phyloP scores from a whole-genome alignment of 441 rosid genomes.

The Pelargonium exstipulatum region DNA sequence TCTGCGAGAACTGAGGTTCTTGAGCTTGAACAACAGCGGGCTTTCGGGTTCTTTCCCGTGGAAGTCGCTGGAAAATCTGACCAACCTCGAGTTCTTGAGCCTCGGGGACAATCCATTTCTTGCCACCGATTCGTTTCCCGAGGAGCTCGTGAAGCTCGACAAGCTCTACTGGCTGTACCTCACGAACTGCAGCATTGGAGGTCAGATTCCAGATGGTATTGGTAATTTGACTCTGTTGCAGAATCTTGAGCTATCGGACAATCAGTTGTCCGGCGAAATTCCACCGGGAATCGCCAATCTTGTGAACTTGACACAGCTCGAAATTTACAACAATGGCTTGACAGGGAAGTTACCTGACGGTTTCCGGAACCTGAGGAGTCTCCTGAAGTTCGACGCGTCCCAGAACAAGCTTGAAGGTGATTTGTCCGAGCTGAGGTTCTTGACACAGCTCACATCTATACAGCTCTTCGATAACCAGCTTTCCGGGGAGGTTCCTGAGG shows the following conservation, averaged over 20 bases:
- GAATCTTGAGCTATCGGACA: slow-evolving; percentile 53
- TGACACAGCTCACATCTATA: slow-evolving; percentile 37
- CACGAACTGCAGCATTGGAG: slow-evolving; percentile 47
- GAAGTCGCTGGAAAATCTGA: slow-evolving; percentile 39
- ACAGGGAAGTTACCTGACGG: slow-evolving; percentile 48
- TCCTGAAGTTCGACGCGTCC: slow-evolving; percentile 44
- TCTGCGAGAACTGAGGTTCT: slow-evolving; percentile 29
- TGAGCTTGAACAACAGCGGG: slow-evolving; percentile 46
- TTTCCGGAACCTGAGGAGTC: slow-evolving; percentile 37
- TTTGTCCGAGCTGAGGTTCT: slow-evolving; percentile 40
- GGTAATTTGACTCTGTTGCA: slow-evolving; percentile 32
- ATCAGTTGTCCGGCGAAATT: slow-evolving; percentile 38
- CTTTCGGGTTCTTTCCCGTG: slow-evolving; percentile 50
- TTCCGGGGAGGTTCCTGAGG: slow-evolving; percentile 48
- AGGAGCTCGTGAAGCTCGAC: slow-evolving; percentile 35
- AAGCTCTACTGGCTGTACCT: slow-evolving; percentile 47
- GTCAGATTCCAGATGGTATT: slow-evolving; percentile 47
- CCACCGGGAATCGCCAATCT: slow-evolving; percentile 41
- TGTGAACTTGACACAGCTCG: slow-evolving; percentile 37
- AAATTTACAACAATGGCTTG: slow-evolving; percentile 49
- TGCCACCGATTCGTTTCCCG: slow-evolving; percentile 32
- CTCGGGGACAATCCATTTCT: slow-evolving; percentile 50
- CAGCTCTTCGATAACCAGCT: slow-evolving; percentile 42
- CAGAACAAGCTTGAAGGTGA: slow-evolving; percentile 43
- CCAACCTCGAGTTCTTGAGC: slow-evolving; percentile 43